phyloP scores from a whole-genome alignment of 257 asterid genomes.

The Linaria vulgaris region DNA sequence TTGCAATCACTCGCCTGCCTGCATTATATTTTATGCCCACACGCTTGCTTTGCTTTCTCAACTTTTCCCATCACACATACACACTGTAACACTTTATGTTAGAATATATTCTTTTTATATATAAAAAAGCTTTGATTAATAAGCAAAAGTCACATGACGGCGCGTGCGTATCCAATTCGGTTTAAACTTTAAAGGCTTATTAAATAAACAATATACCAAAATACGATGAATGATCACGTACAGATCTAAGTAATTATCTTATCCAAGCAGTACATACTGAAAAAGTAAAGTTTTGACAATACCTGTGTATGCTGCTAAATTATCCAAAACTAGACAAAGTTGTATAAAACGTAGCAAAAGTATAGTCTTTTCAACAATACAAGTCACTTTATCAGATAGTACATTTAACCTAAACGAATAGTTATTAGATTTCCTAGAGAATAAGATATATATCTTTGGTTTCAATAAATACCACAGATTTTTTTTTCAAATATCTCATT shows the following conservation, averaged over 20 bases:
- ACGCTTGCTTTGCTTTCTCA: slow-evolving; percentile 40
- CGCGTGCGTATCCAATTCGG: slow-evolving; percentile 28
- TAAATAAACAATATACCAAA: background rate
- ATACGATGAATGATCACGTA: background rate
- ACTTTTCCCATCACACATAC: slow-evolving; percentile 24
- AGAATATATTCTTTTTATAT: background rate
- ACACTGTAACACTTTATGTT: background rate
- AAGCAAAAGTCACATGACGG: slow-evolving; percentile 16
- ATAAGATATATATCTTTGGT: too few species aligned
- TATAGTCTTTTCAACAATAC: too few species aligned
- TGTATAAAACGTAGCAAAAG: too few species aligned
- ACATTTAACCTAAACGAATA: too few species aligned
- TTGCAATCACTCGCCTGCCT: background rate
- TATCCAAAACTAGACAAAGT: too few species aligned
- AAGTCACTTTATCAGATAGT: too few species aligned
- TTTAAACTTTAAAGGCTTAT: background rate
- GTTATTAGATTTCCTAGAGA: too few species aligned
- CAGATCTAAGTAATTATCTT: background rate
- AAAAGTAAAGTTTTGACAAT: too few species aligned
- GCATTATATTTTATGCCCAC: slow-evolving; percentile 30
- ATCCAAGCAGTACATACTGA: too few species aligned
- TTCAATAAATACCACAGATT: too few species aligned
- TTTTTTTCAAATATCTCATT: too few species aligned
- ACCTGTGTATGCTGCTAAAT: too few species aligned
- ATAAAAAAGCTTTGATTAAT: background rate